Evolutionary conservation across 345 rosid species (phyloP), one percentile per base, ranked within the genome.

Genomic region (Pistacia vera): DNA sequence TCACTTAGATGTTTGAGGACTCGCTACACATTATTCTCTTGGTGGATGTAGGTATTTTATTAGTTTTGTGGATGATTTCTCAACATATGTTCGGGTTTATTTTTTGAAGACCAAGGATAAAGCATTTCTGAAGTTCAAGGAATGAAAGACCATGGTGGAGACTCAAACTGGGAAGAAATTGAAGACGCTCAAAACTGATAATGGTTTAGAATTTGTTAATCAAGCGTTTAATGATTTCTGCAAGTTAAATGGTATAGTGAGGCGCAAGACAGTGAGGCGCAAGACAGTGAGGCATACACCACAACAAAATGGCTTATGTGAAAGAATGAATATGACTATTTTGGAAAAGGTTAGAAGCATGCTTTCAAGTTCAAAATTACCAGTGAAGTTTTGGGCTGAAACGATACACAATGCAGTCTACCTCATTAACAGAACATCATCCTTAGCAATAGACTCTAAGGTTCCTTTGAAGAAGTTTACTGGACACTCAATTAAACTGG

Each of bases 61-160:
- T 12, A n/a, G 55, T 2, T 14, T 67, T 3, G 67, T 56, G 1
- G 65, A 75, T 56, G 73, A 75, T 17, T 67, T 36, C 11, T 70
- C 20, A 9, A 28, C 8, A 22, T 65, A 75, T 12, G n/a, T 66
- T 0, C 68, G 33, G 68, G 49, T 76, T 0, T 68, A 58, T 58
- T 14, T 44, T 17, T 28, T 65, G 20, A 77, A 63, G 62, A 52
- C 38, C 3, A 72, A 72, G 20, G 30, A 44, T 62, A 0, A 77
- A 0, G 22, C 12, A 1, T 68, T 77, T 38, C 3, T 6, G 0
- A 25, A 11, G 16, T 44, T 77, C 9, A 77, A 77, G 41, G 2
- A 35, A 5, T 77, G 56, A 60, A 77, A 64, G n/a, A 4, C 7
- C 0, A 2, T 61, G 14, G 7, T 70, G 1, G 44, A 63, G 13